These are phyloP conservation scores for Thalassiosira profunda DNA, from an alignment of 108 stramenopile genomes.

Conservation along the genomic window DNA sequence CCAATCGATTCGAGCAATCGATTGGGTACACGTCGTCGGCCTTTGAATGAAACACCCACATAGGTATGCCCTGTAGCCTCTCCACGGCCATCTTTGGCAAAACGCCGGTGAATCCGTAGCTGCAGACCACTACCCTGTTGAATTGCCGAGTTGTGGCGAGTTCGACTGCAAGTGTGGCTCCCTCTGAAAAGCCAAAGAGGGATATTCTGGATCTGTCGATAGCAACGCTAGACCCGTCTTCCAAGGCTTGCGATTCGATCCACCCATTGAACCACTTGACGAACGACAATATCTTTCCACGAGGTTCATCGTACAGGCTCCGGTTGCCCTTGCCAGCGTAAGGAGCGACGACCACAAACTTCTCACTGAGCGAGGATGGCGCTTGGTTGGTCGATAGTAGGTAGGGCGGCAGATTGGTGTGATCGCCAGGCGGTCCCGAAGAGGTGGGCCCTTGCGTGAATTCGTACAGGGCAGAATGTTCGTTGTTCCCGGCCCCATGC, in stretches of 20 bases:
- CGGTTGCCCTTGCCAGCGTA: constrained; percentile 64
- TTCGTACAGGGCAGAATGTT: constrained; percentile 54
- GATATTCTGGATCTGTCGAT: constrained; percentile 60
- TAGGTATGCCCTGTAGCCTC: constrained; percentile 57
- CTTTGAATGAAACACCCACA: constrained; percentile 85
- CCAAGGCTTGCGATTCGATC: constrained; percentile 14
- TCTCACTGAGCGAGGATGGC: constrained; percentile 53
- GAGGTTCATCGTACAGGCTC: constrained; percentile 78
- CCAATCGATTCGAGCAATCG: constrained; percentile 33
- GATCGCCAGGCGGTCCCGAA: constrained; percentile 59
- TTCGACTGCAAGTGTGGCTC: constrained; percentile 83
- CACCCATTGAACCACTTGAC: constrained; percentile 55
- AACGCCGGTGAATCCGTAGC: constrained; percentile 78
- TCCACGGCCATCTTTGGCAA: constrained; percentile 67
- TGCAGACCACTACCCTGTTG: constrained; percentile 56
- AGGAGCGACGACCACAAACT: constrained; percentile 79
- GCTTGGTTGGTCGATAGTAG: constrained; percentile 59
- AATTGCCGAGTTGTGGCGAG: constrained; percentile 76
- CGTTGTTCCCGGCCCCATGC: constrained; percentile 79
- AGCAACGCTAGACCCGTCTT: constrained; percentile 11
- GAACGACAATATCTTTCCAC: constrained; percentile 66
- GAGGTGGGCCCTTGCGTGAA: constrained; percentile 48
- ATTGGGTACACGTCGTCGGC: constrained; percentile 67
- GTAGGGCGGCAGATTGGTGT: constrained; percentile 75
- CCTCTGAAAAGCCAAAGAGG: constrained; percentile 87